Conservation (phyloP, 345 rosid species). For the Lumnitzera littorea region DNA sequence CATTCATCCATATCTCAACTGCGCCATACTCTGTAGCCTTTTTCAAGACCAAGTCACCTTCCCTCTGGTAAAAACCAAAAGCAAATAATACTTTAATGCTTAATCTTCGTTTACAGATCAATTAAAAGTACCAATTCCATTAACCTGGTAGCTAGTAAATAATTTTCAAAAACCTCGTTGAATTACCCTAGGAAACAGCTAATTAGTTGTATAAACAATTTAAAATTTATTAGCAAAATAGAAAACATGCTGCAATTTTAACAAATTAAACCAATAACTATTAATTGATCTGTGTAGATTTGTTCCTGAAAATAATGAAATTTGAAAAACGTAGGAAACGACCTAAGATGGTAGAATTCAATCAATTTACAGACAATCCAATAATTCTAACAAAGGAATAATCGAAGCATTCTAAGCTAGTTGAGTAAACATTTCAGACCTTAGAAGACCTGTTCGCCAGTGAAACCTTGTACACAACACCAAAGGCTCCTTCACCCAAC, state of each 20-base stretch:
- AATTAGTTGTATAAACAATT: no score
- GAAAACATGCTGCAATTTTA: no score
- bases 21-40: conserved; percentile 97
- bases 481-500: conserved; percentile 95
- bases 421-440: conserved; percentile 23
- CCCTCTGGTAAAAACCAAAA: conserved; percentile 34
- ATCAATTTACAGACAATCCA: background rate
- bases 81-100: background rate
- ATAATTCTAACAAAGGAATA: conserved; percentile 1
- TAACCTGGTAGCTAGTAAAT: no score
- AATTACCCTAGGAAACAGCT: no score
- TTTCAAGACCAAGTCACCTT: conserved; percentile 81
- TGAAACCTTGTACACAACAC: conserved; percentile 75
- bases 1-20: conserved; percentile 98
- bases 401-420: background rate
- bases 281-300: no score
- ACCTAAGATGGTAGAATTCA: no score
- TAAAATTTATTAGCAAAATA: no score
- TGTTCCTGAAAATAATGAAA: no score
- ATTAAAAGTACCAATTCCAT: background rate
- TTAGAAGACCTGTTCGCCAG: conserved; percentile 55
- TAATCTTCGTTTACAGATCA: background rate
- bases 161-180: no score
- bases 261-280: no score
- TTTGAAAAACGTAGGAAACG: no score